Evolutionary conservation across 2,329 filamentous ascomycete genomes (phyloP), one percentile per base, ranked within the genome.

Genomic region (Thermothelomyces thermophilus): DNA sequence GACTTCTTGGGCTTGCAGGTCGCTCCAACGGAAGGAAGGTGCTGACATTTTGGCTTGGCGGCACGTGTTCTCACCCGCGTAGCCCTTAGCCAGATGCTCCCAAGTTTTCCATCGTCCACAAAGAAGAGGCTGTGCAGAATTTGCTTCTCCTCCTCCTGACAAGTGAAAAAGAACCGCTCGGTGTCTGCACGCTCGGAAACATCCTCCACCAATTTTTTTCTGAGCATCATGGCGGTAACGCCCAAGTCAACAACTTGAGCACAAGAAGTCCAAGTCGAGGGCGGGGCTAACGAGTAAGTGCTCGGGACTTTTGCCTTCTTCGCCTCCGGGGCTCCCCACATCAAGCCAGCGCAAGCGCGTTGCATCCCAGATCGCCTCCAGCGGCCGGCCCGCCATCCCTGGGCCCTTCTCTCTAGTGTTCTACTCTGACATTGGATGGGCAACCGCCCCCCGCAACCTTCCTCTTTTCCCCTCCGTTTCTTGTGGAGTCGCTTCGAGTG

Each of bases 371-470:
- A 42, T 46, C 37, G 37, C 31, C 33, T 46, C 22, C 31, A 41
- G 19, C 33, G 17, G 28, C 17, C 46, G 50, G 45, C 35, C 50
- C 50, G 50, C 14, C 36, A 42, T 52, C 46, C 50, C 41, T 44
- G 49, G 17, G 8, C 16, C 35, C n/a, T n/a, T 35, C 28, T 30
- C 19, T 39, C 40, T 11, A 17, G 17, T 33, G 13, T 19, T 17
- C 19, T 35, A 10, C 11, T 22, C 22, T 17, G 39, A 13, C 19
- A 17, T n/a, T 1, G 30, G 22, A 20, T 8, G 28, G 40, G 20
- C 31, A 37, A 31, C 9, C 11, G 2, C 14, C 36, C 7, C 34
- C 41, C 41, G 26, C 47, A 24, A 6, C 14, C 19, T 31, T 22
- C 33, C 19, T 39, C n/a, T 14, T 24, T 39, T 19, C 14, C 17